Evolutionary conservation across 345 rosid genomes (phyloP), one percentile per base, ranked within the genome.

Genomic region (Citrus unshiu): DNA sequence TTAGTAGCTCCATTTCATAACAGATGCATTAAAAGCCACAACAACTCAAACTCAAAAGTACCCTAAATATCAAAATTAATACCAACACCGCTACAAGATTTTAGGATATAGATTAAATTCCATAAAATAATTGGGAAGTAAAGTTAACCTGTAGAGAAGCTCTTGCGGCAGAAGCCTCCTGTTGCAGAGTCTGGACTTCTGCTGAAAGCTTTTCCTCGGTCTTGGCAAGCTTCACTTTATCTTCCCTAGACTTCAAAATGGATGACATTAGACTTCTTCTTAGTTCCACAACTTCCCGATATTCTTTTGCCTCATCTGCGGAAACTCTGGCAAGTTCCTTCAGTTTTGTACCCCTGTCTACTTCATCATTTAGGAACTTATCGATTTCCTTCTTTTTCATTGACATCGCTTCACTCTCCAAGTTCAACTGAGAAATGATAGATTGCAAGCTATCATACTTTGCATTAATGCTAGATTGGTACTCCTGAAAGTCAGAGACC

Each of bases 171-270:
- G 91, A 89, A 86, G 85, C 92, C 74, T 93, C 92, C 78, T 82
- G 87, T 73, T 87, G 96, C 83, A 93, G 88, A 81, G 18, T 75
- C 72, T 87, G 93, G 70, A 95, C 93, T 80, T 91, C 97, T 83
- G 86, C 89, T 35, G 89, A 85, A 82, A 95, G 95, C 75, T 87
- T 89, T 79, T 90, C 92, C 86, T 95, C 95, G 0, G 82, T 85
- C 82, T 86, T 88, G 74, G 86, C 89, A 62, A 91, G 89, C 82
- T 87, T 88, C 16, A 79, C 84, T 84, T 88, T 93, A 74, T 91
- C 89, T 85, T 89, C 90, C 83, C 80, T 86, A 68, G 91, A 88
- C 81, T 91, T 89, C 22, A 93, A 83, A 78, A 91, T 84, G 61
- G 88, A 85, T 13, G 80, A 77, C 86, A 88, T 86, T 19, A 93